These are phyloP conservation scores for Chytridium lagenaria DNA, from an alignment of 371 early-diverging fungal species.

Conservation along the genomic window DNA sequence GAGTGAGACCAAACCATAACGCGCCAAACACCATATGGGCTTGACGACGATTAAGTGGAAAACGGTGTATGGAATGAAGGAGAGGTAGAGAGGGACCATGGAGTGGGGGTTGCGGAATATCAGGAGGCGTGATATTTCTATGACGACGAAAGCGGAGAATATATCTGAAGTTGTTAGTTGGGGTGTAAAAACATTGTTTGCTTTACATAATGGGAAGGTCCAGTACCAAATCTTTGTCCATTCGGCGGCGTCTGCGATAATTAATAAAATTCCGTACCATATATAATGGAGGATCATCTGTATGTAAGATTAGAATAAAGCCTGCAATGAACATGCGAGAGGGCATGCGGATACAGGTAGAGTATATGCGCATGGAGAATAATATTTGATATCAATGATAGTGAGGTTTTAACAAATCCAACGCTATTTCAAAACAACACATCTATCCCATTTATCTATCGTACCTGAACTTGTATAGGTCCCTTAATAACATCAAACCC, in stretches of 20 bases:
- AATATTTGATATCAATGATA: too few relatives aligned
- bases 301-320: background rate
- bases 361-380: too few relatives aligned
- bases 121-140: slow-evolving; percentile 35
- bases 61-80: slow-evolving; percentile 39
- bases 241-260: slow-evolving; percentile 24
- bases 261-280: slow-evolving; percentile 38
- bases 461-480: slow-evolving; percentile 28
- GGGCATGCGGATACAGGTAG: too few relatives aligned
- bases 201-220: slow-evolving; percentile 42
- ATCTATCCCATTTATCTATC: too few relatives aligned
- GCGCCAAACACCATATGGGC: slow-evolving; percentile 42
- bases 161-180: slow-evolving; percentile 32
- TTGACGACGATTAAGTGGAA: slow-evolving; percentile 39
- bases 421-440: too few relatives aligned
- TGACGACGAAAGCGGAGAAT: slow-evolving; percentile 23
- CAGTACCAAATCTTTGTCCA: slow-evolving; percentile 38
- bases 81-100: slow-evolving; percentile 41
- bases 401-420: too few relatives aligned
- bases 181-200: background rate
- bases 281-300: slow-evolving; percentile 41
- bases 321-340: too few relatives aligned
- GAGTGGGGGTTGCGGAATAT: slow-evolving; percentile 28
- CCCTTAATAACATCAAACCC: slow-evolving; percentile 35
- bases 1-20: slow-evolving; percentile 44